phyloP scores from a whole-genome alignment of 1,284 basidiomycete species.

The Uromyces viciae-fabae region DNA sequence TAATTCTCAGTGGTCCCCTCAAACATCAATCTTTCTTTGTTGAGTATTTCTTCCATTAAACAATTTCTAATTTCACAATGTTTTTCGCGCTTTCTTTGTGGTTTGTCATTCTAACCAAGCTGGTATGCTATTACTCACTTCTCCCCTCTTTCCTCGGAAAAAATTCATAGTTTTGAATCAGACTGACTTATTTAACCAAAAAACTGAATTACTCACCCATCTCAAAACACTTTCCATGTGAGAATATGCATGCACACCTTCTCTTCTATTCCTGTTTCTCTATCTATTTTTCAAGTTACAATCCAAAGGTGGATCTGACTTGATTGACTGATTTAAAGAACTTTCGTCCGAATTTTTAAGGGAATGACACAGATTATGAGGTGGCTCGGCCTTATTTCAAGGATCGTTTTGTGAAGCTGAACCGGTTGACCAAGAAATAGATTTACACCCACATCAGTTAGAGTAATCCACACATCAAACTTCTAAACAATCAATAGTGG shows the following conservation, averaged over 20 bases:
- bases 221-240: conserved; percentile 63
- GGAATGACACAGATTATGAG: conserved; percentile 61
- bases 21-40: conserved; percentile 71
- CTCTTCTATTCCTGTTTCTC: neutral
- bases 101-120: too few species aligned
- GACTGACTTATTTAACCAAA: conserved; percentile 72
- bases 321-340: neutral
- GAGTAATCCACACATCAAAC: neutral
- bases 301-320: neutral
- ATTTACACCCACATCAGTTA: conserved; percentile 62
- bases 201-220: conserved; percentile 79
- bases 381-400: conserved; percentile 87
- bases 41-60: conserved; percentile 17
- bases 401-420: conserved; percentile 73
- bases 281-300: neutral
- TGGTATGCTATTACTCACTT: conserved; percentile 56
- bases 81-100: too few species aligned
- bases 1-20: conserved; percentile 86
- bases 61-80: conserved; percentile 54
- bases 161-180: conserved; percentile 52
- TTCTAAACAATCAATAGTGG: too few species aligned
- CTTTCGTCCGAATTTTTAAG: conserved; percentile 52
- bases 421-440: conserved; percentile 79
- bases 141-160: neutral
- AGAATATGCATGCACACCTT: neutral